Base-by-base conservation (phyloP, 2,329 filamentous ascomycete species). In the Penicillium sp. region DNA sequence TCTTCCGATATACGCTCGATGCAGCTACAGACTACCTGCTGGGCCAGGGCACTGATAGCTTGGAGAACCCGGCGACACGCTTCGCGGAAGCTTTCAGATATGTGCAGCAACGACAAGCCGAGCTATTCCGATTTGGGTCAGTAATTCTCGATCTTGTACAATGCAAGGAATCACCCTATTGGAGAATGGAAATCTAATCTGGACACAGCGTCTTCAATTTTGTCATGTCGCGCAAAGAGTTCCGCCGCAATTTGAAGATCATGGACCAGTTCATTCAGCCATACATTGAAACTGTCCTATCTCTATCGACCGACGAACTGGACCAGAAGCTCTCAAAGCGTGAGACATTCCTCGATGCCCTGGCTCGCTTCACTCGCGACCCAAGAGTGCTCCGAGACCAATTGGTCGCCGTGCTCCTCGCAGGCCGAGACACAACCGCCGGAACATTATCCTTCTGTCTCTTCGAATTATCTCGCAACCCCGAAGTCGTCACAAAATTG, bases 21-120 rank as follows among this genome's bases (percentile, higher is more conserved):
- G 86, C 89, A 7, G 85, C 89, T 2, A 95, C 91, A 0, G 88
- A 94, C 64, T 96, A 95, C 69, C 76, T 96, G 33, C 80, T 96
- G 0, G 92, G 92, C 3, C 78, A 85, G 51, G 87, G 88, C 58
- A 87, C 92, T 23, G 84, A 81, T 33, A 84, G 80, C 63, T 59
- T 80, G 31, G 71, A 75, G 36, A 84, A 85, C 41, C 84, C 86
- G 1, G 79, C 82, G 38, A 83, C 86, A 13, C 78, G 82, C 16
- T 95, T 96, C 65, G 89, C 89, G n/a, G 81, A 87, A 43, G 87
- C 90, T 5, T 96, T 96, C 73, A 84, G 81, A 65, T 85, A 89
- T 60, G 88, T 92, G 4, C 90, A 95, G 67, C 80, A 83, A 43
- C 77, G 89, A 4, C 90, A 95, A 68, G 83, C 82, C 63, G 74